phyloP scores from a whole-genome alignment of 2,329 filamentous ascomycete species.

The Fusarium redolens region DNA sequence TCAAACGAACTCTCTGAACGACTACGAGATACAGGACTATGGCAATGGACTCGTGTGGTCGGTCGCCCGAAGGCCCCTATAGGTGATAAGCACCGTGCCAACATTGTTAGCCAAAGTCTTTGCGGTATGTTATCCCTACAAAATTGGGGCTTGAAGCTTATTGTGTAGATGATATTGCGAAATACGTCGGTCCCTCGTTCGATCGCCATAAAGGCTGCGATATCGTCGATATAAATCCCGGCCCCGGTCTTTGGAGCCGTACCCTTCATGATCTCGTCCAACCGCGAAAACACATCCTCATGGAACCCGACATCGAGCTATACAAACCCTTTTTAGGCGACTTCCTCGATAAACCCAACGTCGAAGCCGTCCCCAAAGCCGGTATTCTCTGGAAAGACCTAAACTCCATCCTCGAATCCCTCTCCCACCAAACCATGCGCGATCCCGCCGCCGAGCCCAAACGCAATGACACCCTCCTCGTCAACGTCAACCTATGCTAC shows the following conservation, averaged over 20 bases:
- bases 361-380: slow-evolving; percentile 64
- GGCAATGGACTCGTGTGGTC: slow-evolving; percentile 26
- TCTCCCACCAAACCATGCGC: slow-evolving; percentile 65
- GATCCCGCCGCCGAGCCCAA: slow-evolving; percentile 54
- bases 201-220: slow-evolving; percentile 81
- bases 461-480: slow-evolving; percentile 78
- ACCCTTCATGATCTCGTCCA: slow-evolving; percentile 80
- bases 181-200: slow-evolving; percentile 76
- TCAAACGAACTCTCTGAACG: slow-evolving; percentile 26
- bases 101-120: slow-evolving; percentile 63
- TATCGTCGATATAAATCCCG: slow-evolving; percentile 88
- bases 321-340: slow-evolving; percentile 72
- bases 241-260: slow-evolving; percentile 79
- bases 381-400: slow-evolving; percentile 72
- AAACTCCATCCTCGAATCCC: slow-evolving; percentile 59
- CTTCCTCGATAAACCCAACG: slow-evolving; percentile 62
- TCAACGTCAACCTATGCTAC: slow-evolving; percentile 74
- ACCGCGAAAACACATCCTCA: slow-evolving; percentile 83
- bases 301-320: slow-evolving; percentile 74
- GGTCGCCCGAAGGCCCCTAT: slow-evolving; percentile 17
- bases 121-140: slow-evolving; percentile 53
- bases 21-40: slow-evolving; percentile 45
- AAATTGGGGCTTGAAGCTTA: not conserved
- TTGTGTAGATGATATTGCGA: slow-evolving; percentile 72
- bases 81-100: slow-evolving; percentile 57